Conservation (phyloP, 2,329 filamentous ascomycete species). For the Plectosphaerella plurivora region DNA sequence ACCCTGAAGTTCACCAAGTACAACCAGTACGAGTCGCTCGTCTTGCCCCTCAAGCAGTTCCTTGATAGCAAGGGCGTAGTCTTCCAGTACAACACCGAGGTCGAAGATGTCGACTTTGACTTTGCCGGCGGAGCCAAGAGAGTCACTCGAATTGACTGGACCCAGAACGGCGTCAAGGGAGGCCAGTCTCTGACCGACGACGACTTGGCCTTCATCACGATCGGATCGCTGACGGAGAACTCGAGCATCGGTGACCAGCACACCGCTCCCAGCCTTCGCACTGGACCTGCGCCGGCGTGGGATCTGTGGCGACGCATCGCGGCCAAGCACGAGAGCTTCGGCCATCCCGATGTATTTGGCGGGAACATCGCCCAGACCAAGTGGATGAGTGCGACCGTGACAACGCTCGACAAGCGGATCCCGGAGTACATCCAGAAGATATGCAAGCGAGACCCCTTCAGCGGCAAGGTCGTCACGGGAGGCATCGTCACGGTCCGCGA, state of each 20-base stretch:
- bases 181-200: not conserved
- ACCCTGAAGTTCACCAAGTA: constrained; percentile 25
- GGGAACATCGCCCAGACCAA: constrained; percentile 17
- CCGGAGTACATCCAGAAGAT: constrained; percentile 12
- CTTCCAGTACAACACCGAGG: constrained; percentile 19
- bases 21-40: constrained; percentile 29
- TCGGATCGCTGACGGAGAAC: not conserved
- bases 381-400: constrained; percentile 34
- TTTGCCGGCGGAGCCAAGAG: constrained; percentile 9
- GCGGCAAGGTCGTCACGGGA: constrained; percentile 26
- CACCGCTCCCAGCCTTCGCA: not conserved
- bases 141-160: not conserved
- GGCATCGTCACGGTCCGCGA: constrained; percentile 31
- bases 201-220: not conserved
- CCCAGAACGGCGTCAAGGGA: not conserved
- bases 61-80: constrained; percentile 22
- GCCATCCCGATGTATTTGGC: not conserved
- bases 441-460: constrained; percentile 17
- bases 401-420: constrained; percentile 25
- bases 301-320: not conserved
- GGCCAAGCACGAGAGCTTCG: not conserved
- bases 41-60: constrained; percentile 23
- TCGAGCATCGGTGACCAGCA: not conserved
- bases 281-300: not conserved
- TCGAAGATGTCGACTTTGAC: constrained; percentile 16